Evolutionary conservation across 805 yeast species (phyloP), one percentile per base, ranked within the genome.

Genomic region (Cyberlindnera samutprakarnensis): DNA sequence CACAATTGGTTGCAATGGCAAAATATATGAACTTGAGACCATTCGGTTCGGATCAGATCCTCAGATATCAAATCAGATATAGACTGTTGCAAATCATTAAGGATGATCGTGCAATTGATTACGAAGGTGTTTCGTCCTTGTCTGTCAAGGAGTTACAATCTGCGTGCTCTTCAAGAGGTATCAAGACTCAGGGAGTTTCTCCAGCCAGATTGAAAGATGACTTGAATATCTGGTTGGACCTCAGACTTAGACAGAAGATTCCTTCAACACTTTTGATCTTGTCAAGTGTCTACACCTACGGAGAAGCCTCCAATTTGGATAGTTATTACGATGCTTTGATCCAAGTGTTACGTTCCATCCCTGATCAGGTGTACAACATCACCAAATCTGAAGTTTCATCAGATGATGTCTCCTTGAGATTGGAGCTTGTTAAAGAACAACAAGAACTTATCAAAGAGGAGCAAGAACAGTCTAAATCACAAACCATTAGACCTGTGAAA

Each of bases 81-180:
- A 78, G 82, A 53, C 71, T 92, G 75, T 70, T 90, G 45, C 87
- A 83, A 51, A 83, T 88, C 63, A 90, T 87, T 56, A 80, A 80
- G 51, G 98, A 90, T 59, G 98, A 90, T 57, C 74, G 80, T 47
- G 78, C 88, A 25, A 85, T 90, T 42, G 94, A 83, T 49, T 86
- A 85, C 55, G 98, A 90, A 63, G 97, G 97, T 36, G 92, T 88
- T 30, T 88, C 81, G 30, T 70, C 84, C 5, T 67, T 90, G 43
- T 75, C 87, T 12, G 68, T 80, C 13, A 68, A 75, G 4, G 98
- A 90, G 60, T 70, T 90, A 43, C 85, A 83, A 57, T 67, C 69
- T 43, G 97, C 97, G 2, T 88, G 96, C 64, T 80, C 85, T 37
- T 85, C 94, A 21, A 77, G 98, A 62, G 97, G 98, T 53, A 86